Conservation (phyloP, 129 eudicot species). For the Flaveria sonorensis region DNA sequence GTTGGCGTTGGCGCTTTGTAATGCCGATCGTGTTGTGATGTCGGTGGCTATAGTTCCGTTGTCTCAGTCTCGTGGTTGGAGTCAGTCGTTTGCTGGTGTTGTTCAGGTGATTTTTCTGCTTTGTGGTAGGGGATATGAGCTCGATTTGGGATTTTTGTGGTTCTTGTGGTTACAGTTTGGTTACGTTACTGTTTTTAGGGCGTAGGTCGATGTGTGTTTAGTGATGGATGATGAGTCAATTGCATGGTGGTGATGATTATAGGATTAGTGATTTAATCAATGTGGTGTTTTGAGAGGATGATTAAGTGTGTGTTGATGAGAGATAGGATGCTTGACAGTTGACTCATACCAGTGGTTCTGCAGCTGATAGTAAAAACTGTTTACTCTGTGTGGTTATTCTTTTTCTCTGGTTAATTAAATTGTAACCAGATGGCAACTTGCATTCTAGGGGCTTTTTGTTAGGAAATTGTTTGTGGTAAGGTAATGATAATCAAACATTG, state of each 20-base stretch:
- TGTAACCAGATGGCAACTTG: constrained; percentile 5
- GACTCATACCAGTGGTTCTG: not conserved
- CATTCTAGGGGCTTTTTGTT: not conserved
- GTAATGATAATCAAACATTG: not conserved
- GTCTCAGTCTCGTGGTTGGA: constrained; percentile 72
- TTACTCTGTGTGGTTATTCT: not conserved
- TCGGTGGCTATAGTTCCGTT: constrained; percentile 91
- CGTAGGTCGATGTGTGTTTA: not conserved
- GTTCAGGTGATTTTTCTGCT: constrained; percentile 65
- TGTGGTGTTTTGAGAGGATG: not conserved
- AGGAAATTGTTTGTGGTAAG: not conserved
- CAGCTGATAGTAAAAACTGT: not conserved
- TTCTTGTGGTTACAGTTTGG: not conserved
- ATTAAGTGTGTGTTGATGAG: not conserved
- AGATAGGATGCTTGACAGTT: not conserved
- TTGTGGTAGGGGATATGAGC: not conserved
- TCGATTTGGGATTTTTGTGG: not conserved
- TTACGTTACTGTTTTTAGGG: constrained; percentile 7
- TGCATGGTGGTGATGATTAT: not conserved
- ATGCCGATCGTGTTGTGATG: constrained; percentile 98
- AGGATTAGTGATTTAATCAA: not conserved
- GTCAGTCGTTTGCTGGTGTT: constrained; percentile 91
- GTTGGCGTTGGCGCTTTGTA: constrained; percentile 85
- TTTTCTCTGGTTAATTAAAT: not conserved
- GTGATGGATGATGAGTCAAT: constrained; percentile 5